phyloP scores from a whole-genome alignment of 129 eudicot genomes.

The Ambrosia trifida region DNA sequence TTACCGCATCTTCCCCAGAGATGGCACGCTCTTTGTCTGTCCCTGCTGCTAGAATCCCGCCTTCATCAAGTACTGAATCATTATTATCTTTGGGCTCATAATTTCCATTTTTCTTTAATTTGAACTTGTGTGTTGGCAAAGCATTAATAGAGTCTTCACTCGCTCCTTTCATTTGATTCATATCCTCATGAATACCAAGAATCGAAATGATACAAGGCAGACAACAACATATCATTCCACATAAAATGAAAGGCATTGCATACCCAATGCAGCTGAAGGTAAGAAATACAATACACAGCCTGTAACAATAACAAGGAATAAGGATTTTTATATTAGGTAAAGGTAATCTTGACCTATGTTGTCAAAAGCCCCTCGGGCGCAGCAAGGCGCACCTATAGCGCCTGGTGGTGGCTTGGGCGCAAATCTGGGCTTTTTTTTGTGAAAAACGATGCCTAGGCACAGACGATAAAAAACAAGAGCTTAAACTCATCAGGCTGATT shows the following conservation, averaged over 20 bases:
- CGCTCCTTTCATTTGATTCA: conserved; percentile 65
- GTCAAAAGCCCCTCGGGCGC: too few species aligned
- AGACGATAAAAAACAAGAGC: too few species aligned
- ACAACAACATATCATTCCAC: conserved; percentile 81
- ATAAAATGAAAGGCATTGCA: conserved; percentile 80
- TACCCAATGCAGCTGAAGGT: conserved; percentile 75
- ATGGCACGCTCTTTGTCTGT: conserved; percentile 72
- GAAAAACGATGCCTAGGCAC: too few species aligned
- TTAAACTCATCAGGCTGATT: too few species aligned
- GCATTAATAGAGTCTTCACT: conserved; percentile 66
- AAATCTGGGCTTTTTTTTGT: too few species aligned
- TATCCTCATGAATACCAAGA: conserved; percentile 71
- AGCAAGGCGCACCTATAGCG: too few species aligned
- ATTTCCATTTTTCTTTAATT: conserved; percentile 43
- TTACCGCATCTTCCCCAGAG: conserved; percentile 77
- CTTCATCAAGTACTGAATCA: conserved; percentile 50
- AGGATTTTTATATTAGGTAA: neutral
- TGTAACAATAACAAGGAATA: conserved; percentile 30
- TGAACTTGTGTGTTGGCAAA: conserved; percentile 64
- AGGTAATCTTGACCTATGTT: neutral
- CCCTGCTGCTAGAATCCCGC: conserved; percentile 64
- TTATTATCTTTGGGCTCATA: conserved; percentile 34
- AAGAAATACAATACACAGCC: conserved; percentile 69
- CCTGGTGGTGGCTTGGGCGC: too few species aligned
- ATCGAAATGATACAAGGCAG: conserved; percentile 70